Base-by-base conservation (phyloP, 2,329 filamentous ascomycete genomes). In the Penicillium nordicum region DNA sequence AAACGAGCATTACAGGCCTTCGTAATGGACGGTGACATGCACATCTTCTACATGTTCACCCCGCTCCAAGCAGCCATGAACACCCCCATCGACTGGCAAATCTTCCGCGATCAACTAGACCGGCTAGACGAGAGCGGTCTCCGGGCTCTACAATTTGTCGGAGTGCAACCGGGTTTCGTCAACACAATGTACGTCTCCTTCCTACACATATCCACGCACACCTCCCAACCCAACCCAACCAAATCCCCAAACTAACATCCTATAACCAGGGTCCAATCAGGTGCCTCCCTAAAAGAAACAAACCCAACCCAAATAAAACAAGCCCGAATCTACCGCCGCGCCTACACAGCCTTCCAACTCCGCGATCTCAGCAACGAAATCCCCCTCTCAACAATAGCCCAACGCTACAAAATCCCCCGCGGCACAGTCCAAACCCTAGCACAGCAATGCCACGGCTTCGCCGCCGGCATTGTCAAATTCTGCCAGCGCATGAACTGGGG, bases 1-100 rank as follows among this genome's bases (percentile, higher is more conserved):
- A 80, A 80, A 55, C 82, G 82, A 62, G 87, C 88, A 0, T 78
- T 92, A 3, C 78, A 82, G 58, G 87, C 86, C 1, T 92, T 92
- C 66, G 89, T 91, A 12, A 86, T 92, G 83, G 88, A 92, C 66
- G 86, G 88, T 4, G 89, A 92, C 60, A 87, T 92, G 85, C 89
- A 92, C 65, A 82, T 90, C 12, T 80, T 91, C 45, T 92, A 92
- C 68, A 85, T 84, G 37, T 91, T 92, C 61, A 91, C 89, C 0
- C 89, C 89, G 0, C 81, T 92, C 2, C 85, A 89, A 57, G 69
- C 72, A 23, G 69, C 73, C 9, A 67, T 66, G 37, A 67, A 63
- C 18, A 74, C 80, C 3, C 75, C 78, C 9, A 80, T 92, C 55
- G 87, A 90, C 64, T 92, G 89, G 89, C 82, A 83, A 50, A 81